Evolutionary conservation across 1,284 basidiomycete genomes (phyloP).

Genomic region (Malassezia arunalokei): DNA sequence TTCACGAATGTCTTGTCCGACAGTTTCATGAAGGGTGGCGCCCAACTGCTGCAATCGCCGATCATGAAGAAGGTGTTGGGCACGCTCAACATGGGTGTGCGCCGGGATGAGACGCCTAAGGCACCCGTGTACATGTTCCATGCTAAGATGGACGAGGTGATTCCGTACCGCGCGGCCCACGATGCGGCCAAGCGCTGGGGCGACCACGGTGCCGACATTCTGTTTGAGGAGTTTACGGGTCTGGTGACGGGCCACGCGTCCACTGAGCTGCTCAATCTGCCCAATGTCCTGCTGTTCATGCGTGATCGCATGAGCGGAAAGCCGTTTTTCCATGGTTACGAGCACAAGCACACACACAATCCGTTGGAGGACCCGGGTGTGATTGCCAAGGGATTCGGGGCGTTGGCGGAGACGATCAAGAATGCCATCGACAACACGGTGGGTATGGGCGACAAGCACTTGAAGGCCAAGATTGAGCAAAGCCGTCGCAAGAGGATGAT

Average conservation of each 20-base stretch:
- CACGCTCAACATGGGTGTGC: conserved; percentile 17
- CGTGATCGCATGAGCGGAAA: conserved; percentile 19
- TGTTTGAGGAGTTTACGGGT: conserved; percentile 15
- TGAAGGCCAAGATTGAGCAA: neutral
- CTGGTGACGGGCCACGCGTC: conserved; percentile 22
- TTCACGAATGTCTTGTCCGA: conserved; percentile 17
- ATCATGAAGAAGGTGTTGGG: conserved; percentile 13
- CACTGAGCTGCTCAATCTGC: conserved; percentile 20
- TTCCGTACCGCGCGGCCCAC: conserved; percentile 21
- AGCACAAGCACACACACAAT: neutral
- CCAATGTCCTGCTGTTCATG: conserved; percentile 21
- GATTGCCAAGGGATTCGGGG: neutral
- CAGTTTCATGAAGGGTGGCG: conserved; percentile 11
- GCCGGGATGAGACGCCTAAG: conserved; percentile 13
- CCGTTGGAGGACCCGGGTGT: neutral
- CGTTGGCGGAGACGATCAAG: neutral
- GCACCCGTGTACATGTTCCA: conserved; percentile 32
- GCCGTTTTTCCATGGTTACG: neutral
- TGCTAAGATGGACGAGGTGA: conserved; percentile 27
- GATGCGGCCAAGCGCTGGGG: conserved; percentile 23
- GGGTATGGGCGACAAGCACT: neutral
- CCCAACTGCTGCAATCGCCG: conserved; percentile 19
- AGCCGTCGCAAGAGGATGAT: no score
- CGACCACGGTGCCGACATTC: conserved; percentile 27
- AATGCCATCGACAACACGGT: neutral